Evolutionary conservation across 2,329 filamentous ascomycete genomes (phyloP).

Genomic region (Nigrograna mackinnonii): DNA sequence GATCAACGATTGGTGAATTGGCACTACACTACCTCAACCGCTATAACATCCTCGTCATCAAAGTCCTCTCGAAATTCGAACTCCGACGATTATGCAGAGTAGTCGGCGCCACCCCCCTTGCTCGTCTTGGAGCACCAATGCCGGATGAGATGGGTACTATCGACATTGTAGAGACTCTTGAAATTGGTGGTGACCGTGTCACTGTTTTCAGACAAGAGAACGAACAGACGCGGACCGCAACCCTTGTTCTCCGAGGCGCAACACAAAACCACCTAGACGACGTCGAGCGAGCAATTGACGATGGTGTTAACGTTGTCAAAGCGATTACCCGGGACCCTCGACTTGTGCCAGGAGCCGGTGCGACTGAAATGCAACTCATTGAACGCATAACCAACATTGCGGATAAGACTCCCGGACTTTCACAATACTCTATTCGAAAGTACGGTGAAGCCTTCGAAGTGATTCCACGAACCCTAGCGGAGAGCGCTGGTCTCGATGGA

Average conservation of each 20-base stretch:
- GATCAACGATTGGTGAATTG: slow-evolving; percentile 91
- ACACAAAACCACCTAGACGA: slow-evolving; percentile 99
- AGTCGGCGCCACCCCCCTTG: slow-evolving; percentile 94
- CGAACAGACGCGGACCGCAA: slow-evolving; percentile 89
- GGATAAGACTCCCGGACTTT: slow-evolving; percentile 88
- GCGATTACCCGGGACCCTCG: slow-evolving; percentile 93
- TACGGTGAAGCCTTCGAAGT: slow-evolving; percentile 98
- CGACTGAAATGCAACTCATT: slow-evolving; percentile 90
- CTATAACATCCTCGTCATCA: slow-evolving; percentile 93
- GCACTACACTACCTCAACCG: slow-evolving; percentile 98
- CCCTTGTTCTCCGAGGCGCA: slow-evolving; percentile 89
- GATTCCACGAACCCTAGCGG: slow-evolving; percentile 88
- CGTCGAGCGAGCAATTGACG: slow-evolving; percentile 93
- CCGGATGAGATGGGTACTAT: slow-evolving; percentile 98
- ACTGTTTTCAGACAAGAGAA: slow-evolving; percentile 98
- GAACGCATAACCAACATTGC: slow-evolving; percentile 89
- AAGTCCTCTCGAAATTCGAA: slow-evolving; percentile 98
- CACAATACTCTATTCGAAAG: slow-evolving; percentile 97
- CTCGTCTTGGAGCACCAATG: slow-evolving; percentile 95
- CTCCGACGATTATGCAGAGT: slow-evolving; percentile 93
- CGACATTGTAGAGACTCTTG: slow-evolving; percentile 93
- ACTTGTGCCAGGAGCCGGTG: slow-evolving; percentile 90
- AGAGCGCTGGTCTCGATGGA: slow-evolving; percentile 92
- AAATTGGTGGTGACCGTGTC: slow-evolving; percentile 97
- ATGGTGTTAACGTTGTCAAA: slow-evolving; percentile 98